These are phyloP conservation scores for Phoenix dactylifera DNA, from an alignment of 176 grass and related monocot genomes.

Conservation along the genomic window DNA sequence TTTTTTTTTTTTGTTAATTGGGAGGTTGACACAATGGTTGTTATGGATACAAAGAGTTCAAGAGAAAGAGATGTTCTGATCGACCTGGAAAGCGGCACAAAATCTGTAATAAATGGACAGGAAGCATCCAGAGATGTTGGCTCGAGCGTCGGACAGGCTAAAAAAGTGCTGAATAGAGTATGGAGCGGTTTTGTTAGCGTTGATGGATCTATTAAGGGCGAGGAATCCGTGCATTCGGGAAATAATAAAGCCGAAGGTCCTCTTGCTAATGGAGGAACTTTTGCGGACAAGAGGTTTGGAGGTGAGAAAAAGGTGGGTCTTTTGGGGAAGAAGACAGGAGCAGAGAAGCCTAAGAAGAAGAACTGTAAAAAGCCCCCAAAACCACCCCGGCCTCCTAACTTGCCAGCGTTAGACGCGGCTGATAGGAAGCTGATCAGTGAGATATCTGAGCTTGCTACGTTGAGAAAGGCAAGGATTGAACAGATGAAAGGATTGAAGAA, in stretches of 20 bases:
- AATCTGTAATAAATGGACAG: conserved; percentile 17
- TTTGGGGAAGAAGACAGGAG: conserved; percentile 27
- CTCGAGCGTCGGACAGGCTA: conserved; percentile 10
- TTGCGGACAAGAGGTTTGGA: conserved; percentile 21
- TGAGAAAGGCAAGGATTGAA: conserved; percentile 79
- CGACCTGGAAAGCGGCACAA: conserved; percentile 66
- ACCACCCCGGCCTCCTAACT: conserved; percentile 55
- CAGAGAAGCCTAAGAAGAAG: conserved; percentile 78
- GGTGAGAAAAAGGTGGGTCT: conserved; percentile 35
- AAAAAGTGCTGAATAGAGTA: conserved; percentile 17
- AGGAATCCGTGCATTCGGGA: conserved; percentile 16
- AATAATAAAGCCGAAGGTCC: conserved; percentile 24
- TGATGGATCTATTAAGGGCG: conserved; percentile 28
- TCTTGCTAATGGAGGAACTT: conserved; percentile 24
- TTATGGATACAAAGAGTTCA: conserved; percentile 42
- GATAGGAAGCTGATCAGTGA: conserved; percentile 84
- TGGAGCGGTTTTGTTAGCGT: conserved; percentile 15
- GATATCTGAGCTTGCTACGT: conserved; percentile 62
- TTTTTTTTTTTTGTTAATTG: neutral
- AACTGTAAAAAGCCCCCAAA: conserved; percentile 66
- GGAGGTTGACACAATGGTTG: conserved; percentile 4
- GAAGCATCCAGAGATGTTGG: neutral
- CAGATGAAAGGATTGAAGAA: conserved; percentile 88
- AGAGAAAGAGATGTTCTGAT: conserved; percentile 31
- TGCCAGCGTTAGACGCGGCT: conserved; percentile 43